A percentile compares a stretch with the other conserved stretches of the same genome.
Evolutionary conservation across 306 rosid species (phyloP).

Genomic region (Vigna radiata): DNA sequence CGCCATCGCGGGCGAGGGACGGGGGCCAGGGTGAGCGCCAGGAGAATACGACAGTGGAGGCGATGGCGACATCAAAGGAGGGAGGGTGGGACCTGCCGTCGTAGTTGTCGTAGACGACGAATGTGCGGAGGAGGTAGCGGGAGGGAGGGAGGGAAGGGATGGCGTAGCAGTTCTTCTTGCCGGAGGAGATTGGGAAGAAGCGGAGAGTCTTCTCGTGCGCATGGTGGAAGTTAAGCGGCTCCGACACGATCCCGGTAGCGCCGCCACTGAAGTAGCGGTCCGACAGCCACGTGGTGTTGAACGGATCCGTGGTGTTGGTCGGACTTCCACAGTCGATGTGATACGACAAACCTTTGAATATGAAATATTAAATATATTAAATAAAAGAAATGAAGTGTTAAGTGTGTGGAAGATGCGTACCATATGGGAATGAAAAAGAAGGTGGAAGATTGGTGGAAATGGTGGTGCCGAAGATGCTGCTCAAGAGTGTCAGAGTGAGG

Average conservation of each 20-base stretch:
- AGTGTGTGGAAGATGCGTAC: neutral
- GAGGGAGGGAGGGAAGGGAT: constrained; percentile 60
- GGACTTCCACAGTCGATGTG: constrained; percentile 84
- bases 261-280: constrained; percentile 94
- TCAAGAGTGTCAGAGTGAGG: constrained; percentile 8
- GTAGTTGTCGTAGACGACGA: constrained; percentile 92
- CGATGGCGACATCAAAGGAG: constrained; percentile 82
- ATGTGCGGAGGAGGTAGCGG: constrained; percentile 78
- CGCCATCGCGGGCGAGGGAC: constrained; percentile 67
- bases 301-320: constrained; percentile 66
- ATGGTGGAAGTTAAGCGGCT: constrained; percentile 75
- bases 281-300: constrained; percentile 74
- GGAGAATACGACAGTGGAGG: constrained; percentile 77
- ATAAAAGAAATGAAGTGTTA: neutral
- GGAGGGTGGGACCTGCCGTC: constrained; percentile 91
- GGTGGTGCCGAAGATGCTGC: neutral
- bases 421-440: constrained; percentile 16
- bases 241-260: constrained; percentile 66
- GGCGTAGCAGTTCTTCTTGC: constrained; percentile 90
- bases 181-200: constrained; percentile 75
- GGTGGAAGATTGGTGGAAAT: constrained; percentile 31
- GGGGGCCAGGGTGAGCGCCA: constrained; percentile 94
- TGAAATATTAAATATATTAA: neutral
- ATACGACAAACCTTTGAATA: constrained; percentile 61
- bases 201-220: constrained; percentile 88